Evolutionary conservation across 345 rosid genomes (phyloP), one percentile per base, ranked within the genome.

Genomic region (Lepidium didymum): DNA sequence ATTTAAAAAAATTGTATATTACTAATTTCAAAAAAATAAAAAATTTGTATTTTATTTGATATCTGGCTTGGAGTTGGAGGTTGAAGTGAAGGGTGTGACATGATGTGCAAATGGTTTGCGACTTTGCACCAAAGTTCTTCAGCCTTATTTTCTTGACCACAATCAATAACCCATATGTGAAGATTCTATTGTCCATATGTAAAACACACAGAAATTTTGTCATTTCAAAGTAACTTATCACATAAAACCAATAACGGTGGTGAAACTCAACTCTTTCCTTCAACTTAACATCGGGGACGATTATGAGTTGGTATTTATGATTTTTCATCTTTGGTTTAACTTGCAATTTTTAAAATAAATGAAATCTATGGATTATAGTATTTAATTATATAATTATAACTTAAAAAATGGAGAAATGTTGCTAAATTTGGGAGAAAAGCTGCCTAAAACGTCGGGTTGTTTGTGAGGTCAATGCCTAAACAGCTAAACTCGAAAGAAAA

Each of bases 391-490:
- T 29, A 45, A 12, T 16, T 12, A 12, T 12, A 7, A 29, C 2
- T 64, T 47, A 60, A 21, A 54, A 64, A 61, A 75, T 21, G 59
- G 34, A 40, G 62, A 62, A 68, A 54, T 33, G 40, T 68, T 45
- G 69, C 74, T 75, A 61, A 75, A 37, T 62, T 46, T 75, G 64
- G 67, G 72, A 75, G 79, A 56, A 56, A 75, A 8, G 40, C 57
- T 42, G 68, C 72, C 79, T 76, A 70, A 76, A 76, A 70, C 72
- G 57, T 57, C 56, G 75, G 79, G 67, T 47, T 69, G 72, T 70
- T 64, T 70, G 8, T 41, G 44, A 70, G 72, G 79, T 76, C 72
- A 76, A 70, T 69, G 71, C 33, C 67, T 64, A 70, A 75, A 69
- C 75, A 64, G 62, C 79, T 57, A 75, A 70, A 70, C 72, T 55